Base-by-base conservation (phyloP, 176 grass and related monocot genomes). In the Calamus simplicifolius region DNA sequence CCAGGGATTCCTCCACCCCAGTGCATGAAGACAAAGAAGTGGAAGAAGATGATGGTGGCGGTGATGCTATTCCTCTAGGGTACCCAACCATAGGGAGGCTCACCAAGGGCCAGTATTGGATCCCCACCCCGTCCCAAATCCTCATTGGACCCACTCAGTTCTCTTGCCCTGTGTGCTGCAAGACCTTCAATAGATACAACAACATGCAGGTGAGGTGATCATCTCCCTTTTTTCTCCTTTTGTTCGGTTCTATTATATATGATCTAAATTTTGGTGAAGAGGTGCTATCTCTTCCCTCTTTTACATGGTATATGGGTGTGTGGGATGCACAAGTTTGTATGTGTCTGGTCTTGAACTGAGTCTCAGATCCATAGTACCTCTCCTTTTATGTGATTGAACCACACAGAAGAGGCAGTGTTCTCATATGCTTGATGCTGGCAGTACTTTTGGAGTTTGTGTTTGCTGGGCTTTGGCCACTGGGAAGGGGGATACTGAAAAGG, bases 161-260 rank as follows among this genome's bases (percentile, higher is more conserved):
- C 75, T 85, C 87, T 6, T 90, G 87, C 75, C 82, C 87, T 55
- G 82, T 90, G 48, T 90, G 87, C 87, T 61, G 61, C 82, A 90
- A 90, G 67, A 90, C 82, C 69, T 90, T 90, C 82, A 90, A 85
- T 69, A 57, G 87, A 80, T 90, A 90, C 87, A 90, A 90, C 79
- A 90, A 90, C 72, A 90, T 90, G 87, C 87, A 90, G 79, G 87
- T 89, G 28, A 55, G 52, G 10, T 43, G 8, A 43, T 43, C 35
- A 23, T 23, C 12, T 2, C 35, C 8, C 12, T 35, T 35, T 35
- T 35, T 35, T 6, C 8, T 12, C 35, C 8, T 43, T 43, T 43
- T 43, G 8, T 13, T 43, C 3, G 35, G 35, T 43, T 43, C 35
- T 43, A 43, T 43, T 43, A n/a, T n/a, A n/a, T 43, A 43, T 43